Evolutionary conservation across 2,329 filamentous ascomycete genomes (phyloP).

Genomic region (Ceratocystis colombiana): DNA sequence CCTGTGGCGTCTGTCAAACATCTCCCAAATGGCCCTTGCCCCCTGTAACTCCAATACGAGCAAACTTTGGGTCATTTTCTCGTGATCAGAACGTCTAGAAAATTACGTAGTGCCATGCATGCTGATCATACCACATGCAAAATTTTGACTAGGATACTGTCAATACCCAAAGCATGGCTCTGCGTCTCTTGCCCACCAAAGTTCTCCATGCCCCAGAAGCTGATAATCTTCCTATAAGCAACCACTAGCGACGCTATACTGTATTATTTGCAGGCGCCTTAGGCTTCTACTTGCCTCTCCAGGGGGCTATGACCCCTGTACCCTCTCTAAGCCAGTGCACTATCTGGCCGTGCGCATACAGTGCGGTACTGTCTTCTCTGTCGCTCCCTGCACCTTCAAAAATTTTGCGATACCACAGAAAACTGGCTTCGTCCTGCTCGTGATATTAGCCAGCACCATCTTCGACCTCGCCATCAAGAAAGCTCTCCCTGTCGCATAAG

Average conservation of each 20-base stretch:
- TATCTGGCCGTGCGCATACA: neutral
- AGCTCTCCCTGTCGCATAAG: slow-evolving; percentile 3
- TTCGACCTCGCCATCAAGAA: neutral
- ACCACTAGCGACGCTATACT: neutral
- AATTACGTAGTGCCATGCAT: neutral
- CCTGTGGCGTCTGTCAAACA: neutral
- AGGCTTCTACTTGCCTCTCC: neutral
- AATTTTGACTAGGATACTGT: neutral
- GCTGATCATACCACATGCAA: slow-evolving; percentile 3
- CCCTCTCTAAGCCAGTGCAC: neutral
- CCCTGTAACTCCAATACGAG: slow-evolving; percentile 9
- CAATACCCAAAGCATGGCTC: neutral
- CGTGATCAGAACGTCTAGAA: neutral
- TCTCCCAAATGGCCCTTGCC: neutral
- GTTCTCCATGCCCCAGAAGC: too few species aligned
- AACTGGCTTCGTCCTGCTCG: neutral
- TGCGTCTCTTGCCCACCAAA: neutral
- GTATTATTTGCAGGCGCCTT: neutral
- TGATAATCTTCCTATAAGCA: neutral
- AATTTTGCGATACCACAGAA: slow-evolving; percentile 21
- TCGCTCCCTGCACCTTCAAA: slow-evolving; percentile 20
- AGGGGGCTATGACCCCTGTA: neutral
- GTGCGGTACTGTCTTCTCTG: neutral
- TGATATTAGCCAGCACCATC: neutral
- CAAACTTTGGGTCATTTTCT: neutral